Base-by-base conservation (phyloP, 352 stramenopile genomes). In the Globisporangium takayamanum region DNA sequence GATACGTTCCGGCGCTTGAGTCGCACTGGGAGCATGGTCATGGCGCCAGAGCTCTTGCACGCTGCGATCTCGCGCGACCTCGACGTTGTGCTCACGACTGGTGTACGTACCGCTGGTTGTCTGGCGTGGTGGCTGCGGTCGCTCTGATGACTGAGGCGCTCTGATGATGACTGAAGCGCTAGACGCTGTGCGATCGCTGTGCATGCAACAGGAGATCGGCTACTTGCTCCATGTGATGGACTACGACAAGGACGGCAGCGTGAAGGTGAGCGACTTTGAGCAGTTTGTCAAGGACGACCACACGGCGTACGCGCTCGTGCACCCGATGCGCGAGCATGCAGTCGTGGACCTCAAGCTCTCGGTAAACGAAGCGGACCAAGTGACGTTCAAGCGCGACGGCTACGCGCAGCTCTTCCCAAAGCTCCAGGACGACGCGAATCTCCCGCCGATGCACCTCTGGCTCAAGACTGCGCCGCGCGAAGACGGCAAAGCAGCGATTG, bases 231-330 rank as follows among this genome's bases (percentile, higher is more conserved):
- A 70, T 18, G 60, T 88, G 6, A 78, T 93, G 70, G 83, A 93
- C 62, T 70, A 68, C 5, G 80, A 93, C 57, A 69, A 74, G 41
- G 80, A 93, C 44, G 75, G 79, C 0, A 26, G 71, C 26, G 79
- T 90, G 4, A 91, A 88, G 53, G 60, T 88, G 12, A 72, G 73
- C 30, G 83, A 93, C 41, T 84, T 93, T 28, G 83, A 93, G 55
- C 51, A 64, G 18, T 80, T 91, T 51, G 65, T 90, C 18, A 89
- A 93, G 51, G 78, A 91, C 44, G 79, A 89, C 53, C 65, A 64
- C 41, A 67, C 63, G 0, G 68, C 77, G 2, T 61, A 78, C 20
- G 68, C 83, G 37, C 67, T 93, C 8, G 54, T 84, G 1, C 76
- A 91, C 26, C 60, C 80, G 28, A 54, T 65, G 44, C 57, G 64